Evolutionary conservation across 305 asterid species (phyloP), one percentile per base, ranked within the genome.

Genomic region (Solanum hybrid): DNA sequence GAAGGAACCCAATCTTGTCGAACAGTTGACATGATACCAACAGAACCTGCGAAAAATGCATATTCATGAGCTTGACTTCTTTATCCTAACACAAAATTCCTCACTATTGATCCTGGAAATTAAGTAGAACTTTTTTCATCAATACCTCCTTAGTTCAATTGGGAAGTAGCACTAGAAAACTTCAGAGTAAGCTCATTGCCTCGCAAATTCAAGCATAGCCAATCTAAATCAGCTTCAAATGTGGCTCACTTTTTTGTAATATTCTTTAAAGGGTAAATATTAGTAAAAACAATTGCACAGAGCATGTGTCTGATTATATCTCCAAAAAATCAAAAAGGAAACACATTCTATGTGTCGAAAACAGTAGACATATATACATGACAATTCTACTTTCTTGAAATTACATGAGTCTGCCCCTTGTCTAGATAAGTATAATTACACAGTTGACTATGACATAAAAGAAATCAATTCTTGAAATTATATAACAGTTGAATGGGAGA

Each of bases 141-240:
- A 29, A 88, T 94, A 97, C 98, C 99, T 95, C 34, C 34, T 36
- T 89, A 95, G 89, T 87, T 90, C 33, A 93, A 89, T 85, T 46
- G 98, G 34, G 34, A 33, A 33, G 34, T 33, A 33, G 34, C 98
- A 92, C 95, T 94, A 18, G 98, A 94, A 91, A 97, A 97, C 96
- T 94, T 97, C 91, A 92, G 92, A 4, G 99, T 98, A 79, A 97
- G 98, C 93, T 96, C 97, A 91, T 94, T 93, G 34, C 99, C 99
- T 34, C 94, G 94, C 91, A 97, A 91, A 92, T 95, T 97, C 80
- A 97, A 92, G 93, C 99, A 97, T 77, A 97, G 88, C 99, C 99
- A 97, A 90, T 96, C 99, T 86, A 97, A 91, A 92, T 98, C 97
- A 93, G 95, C 91, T 93, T 97, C 99, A 82, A 94, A 95, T 3